These are phyloP conservation scores for Naganishia cerealis DNA, from an alignment of 1,284 basidiomycete species.

Conservation along the genomic window DNA sequence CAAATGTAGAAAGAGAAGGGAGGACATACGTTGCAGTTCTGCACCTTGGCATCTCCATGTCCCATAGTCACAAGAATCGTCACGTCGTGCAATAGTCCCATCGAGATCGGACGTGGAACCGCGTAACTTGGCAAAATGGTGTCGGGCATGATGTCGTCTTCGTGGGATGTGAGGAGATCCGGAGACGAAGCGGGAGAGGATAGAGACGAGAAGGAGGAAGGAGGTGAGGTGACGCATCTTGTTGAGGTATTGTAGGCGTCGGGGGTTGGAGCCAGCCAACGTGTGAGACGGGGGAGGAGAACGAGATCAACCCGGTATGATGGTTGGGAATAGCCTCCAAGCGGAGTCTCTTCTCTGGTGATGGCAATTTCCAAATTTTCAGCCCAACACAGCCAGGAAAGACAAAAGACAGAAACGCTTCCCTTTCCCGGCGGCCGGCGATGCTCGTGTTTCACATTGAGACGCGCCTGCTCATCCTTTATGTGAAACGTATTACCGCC, in stretches of 20 bases:
- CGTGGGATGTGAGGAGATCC: constrained; percentile 13
- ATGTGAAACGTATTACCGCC: constrained; percentile 5
- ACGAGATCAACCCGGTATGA: constrained; percentile 20
- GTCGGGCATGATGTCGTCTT: constrained; percentile 20
- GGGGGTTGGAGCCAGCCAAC: constrained; percentile 16
- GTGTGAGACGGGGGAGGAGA: not conserved
- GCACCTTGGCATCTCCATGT: constrained; percentile 25
- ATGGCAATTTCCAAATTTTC: too few species aligned
- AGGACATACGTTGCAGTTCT: constrained; percentile 24
- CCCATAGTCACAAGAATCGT: constrained; percentile 27
- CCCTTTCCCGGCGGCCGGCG: not conserved
- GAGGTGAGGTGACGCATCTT: constrained; percentile 18
- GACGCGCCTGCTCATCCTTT: not conserved
- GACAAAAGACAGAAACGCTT: not conserved
- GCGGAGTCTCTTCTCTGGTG: too few species aligned
- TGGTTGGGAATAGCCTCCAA: too few species aligned
- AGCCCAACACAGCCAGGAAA: not conserved
- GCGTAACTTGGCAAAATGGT: constrained; percentile 3
- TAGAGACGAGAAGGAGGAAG: constrained; percentile 4
- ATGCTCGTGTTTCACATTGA: constrained; percentile 16
- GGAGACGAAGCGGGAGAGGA: constrained; percentile 9
- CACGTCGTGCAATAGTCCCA: not conserved
- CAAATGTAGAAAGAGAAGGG: not conserved
- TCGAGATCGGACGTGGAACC: not conserved
- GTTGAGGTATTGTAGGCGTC: not conserved